These are phyloP conservation scores for Candida schatavii DNA, from an alignment of 805 yeast species.

Conservation along the genomic window DNA sequence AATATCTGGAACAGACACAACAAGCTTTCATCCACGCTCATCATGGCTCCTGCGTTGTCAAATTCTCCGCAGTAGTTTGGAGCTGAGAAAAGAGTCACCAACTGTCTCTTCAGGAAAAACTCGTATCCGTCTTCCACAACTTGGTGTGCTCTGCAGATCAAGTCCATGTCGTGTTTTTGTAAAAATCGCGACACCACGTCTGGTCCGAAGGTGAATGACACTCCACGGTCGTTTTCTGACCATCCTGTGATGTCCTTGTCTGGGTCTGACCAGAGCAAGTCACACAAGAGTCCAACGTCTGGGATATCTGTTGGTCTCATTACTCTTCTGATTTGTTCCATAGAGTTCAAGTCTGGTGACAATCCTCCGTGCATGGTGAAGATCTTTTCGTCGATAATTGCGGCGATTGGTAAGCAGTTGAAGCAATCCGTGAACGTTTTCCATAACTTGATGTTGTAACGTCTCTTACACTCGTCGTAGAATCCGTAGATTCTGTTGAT, in stretches of 20 bases:
- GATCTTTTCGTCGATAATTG: conserved; percentile 95
- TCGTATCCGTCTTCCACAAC: conserved; percentile 99
- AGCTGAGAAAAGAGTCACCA: conserved; percentile 92
- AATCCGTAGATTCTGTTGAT: conserved; percentile 97
- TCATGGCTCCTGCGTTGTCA: conserved; percentile 99
- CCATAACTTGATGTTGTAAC: conserved; percentile 98
- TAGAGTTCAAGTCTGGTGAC: conserved; percentile 93
- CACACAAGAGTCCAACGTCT: conserved; percentile 94
- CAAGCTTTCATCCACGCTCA: conserved; percentile 96
- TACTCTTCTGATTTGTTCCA: conserved; percentile 98
- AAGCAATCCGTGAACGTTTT: conserved; percentile 98
- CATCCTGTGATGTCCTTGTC: conserved; percentile 98
- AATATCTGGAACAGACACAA: conserved; percentile 94
- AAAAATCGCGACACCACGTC: conserved; percentile 95
- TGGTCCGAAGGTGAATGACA: conserved; percentile 99
- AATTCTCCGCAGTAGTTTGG: conserved; percentile 99
- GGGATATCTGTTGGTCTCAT: conserved; percentile 99
- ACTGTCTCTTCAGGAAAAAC: conserved; percentile 92
- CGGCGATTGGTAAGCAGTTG: conserved; percentile 97
- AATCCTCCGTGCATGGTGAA: conserved; percentile 99
- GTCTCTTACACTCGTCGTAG: conserved; percentile 97
- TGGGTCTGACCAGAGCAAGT: conserved; percentile 97
- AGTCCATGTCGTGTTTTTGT: conserved; percentile 97
- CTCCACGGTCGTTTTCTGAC: conserved; percentile 99
- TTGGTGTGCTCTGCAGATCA: conserved; percentile 97